Evolutionary conservation across 768 basidiomycete genomes (phyloP).

Genomic region (Collybia mongolica): DNA sequence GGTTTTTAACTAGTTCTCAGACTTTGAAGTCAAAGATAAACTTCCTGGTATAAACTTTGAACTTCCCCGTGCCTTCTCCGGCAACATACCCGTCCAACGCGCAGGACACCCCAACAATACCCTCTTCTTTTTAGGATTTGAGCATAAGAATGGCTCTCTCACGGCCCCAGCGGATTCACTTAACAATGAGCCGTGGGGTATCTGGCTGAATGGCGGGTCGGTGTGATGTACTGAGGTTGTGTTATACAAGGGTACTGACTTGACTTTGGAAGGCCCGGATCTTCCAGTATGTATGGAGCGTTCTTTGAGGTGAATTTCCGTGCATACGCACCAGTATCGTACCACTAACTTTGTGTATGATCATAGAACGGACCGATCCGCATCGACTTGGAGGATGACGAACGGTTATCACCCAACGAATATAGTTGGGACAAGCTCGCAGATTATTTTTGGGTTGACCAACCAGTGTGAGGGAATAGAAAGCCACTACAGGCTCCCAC

Average conservation of each 20-base stretch:
- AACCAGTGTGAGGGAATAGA: constrained; percentile 51
- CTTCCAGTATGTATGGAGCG: constrained; percentile 65
- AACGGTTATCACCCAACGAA: constrained; percentile 47
- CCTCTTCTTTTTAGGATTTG: constrained; percentile 65
- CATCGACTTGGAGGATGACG: constrained; percentile 40
- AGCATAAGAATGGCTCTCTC: constrained; percentile 55
- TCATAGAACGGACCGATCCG: constrained; percentile 67
- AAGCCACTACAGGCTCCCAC: neutral
- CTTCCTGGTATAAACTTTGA: constrained; percentile 62
- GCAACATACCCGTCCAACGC: constrained; percentile 61
- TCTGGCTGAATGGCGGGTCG: constrained; percentile 74
- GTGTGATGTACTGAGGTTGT: neutral
- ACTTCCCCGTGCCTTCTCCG: constrained; percentile 51
- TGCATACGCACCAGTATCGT: neutral
- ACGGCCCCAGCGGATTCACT: constrained; percentile 33
- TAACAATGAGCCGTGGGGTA: constrained; percentile 58
- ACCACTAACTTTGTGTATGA: neutral
- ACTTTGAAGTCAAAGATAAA: constrained; percentile 55
- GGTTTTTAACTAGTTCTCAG: constrained; percentile 25
- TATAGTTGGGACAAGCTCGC: constrained; percentile 59
- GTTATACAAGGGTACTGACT: neutral
- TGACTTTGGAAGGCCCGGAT: constrained; percentile 48
- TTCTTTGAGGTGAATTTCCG: constrained; percentile 52
- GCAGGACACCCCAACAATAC: constrained; percentile 61
- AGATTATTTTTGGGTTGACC: constrained; percentile 74